Conservation (phyloP, 148 eudicot species). For the Rhododendron vialii region DNA sequence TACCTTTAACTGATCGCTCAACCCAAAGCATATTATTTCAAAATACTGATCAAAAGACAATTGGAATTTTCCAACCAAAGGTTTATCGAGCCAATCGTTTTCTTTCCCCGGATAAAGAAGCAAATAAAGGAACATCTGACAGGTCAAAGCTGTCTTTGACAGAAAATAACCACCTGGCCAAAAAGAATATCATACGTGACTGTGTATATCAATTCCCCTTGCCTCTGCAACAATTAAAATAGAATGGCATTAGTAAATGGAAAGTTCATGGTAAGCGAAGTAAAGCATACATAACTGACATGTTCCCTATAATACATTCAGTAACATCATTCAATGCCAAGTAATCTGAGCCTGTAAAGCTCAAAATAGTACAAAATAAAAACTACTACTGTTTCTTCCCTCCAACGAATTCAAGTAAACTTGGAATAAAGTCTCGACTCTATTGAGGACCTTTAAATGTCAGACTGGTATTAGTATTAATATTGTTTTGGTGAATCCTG, state of each 20-base stretch:
- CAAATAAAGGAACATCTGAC: conserved; percentile 1
- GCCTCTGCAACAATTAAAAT: conserved; percentile 54
- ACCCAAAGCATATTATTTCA: not conserved
- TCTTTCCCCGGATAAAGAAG: not conserved
- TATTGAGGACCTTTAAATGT: not conserved
- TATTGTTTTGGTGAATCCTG: not conserved
- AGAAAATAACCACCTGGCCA: conserved; percentile 65
- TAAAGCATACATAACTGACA: not conserved
- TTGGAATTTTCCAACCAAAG: conserved; percentile 5
- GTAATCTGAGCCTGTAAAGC: not conserved
- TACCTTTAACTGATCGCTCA: not conserved
- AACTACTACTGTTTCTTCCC: not conserved
- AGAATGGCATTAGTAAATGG: not conserved
- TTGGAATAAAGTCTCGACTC: not conserved
- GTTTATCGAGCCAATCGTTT: not conserved
- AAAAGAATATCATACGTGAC: conserved; percentile 78
- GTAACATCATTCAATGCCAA: not conserved
- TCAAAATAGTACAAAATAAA: not conserved
- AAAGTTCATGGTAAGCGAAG: not conserved
- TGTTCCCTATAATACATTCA: not conserved
- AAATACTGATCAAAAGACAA: not conserved
- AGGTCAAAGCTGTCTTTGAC: not conserved
- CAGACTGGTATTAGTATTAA: too few relatives aligned
- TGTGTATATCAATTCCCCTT: conserved; percentile 67
- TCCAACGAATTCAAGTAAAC: not conserved